Evolutionary conservation across 768 basidiomycete species (phyloP), one percentile per base, ranked within the genome.

Genomic region (Auricularia sp.): DNA sequence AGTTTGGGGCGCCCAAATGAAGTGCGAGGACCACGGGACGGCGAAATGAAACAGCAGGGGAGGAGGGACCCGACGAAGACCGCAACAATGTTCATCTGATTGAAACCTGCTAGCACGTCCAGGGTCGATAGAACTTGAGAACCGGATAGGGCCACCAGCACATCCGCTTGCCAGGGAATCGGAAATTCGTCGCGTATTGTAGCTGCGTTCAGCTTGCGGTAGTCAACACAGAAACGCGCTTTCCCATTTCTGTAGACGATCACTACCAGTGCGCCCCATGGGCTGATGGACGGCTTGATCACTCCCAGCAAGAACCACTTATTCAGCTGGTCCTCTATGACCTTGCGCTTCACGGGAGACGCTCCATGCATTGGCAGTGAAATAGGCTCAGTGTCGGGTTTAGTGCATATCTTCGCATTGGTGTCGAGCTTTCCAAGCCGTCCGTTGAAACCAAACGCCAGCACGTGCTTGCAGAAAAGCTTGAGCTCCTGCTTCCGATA

Each of bases 201-300:
- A 1, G 64, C 21, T 3, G 64, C 67, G 63, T 74, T 74, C 18
- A 74, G 68, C 58, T 68, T 23, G 23, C 23, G 23, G 23, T 23
- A 23, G 23, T 23, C 23, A 1, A 23, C 23, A 23, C 23, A 23
- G 58, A 80, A 67, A 1, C 75, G 67, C 0, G 77, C 72, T 64
- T 79, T 79, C 0, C 68, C 67, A 47, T 78, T 77, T 1, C 74
- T 64, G 61, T 79, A 79, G 0, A 73, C 74, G 6, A 78, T 76
- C 12, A 76, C 62, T 0, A 65, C 70, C 0, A 75, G 75, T 2
- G 70, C 69, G 14, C 64, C 69, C 75, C 75, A 81, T 0, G 77
- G 79, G 65, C 78, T 78, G 1, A 65, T 64, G 0, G 78, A 79
- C 0, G 73, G 74, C 62, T 81, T 76, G 23, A 80, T 79, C 0